Evolutionary conservation across 31 red algal species (phyloP), one percentile per base, ranked within the genome.

Genomic region (Odonthalia washingtoniensis): DNA sequence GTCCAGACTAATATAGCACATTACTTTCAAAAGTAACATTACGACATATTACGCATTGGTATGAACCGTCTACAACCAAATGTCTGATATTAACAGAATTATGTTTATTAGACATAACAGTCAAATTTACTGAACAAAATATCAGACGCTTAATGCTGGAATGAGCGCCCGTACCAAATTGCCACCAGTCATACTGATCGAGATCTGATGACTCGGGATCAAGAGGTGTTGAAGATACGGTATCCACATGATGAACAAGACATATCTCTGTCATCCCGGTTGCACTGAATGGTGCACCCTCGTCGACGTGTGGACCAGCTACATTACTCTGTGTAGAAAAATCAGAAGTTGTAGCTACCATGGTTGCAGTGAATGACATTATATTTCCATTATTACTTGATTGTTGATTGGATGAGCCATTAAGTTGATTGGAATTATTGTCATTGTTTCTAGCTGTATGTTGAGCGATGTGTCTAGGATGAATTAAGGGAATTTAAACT

Each of bases 21-120:
- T 75, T 75, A 6, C 72, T 38, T 14, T 75, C 3, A 41, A 4
- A 28, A 18, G 72, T 75, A 9, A 38, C 72, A 75, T 75, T 34
- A 5, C 33, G 35, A 3, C 72, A 28, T 4, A 42, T 39, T 4
- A 75, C 17, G 5, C 38, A 75, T 75, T 75, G 9, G 27, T 5
- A 5, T 6, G 72, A 75, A 28, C 72, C 31, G 2, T 75, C 72
- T 4, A 75, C 17, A 42, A 75, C 38, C 5, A 75, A 42, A 41
- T 40, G 72, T 24, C 72, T 4, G 38, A 75, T 75, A 5, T 18
- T n/a, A 3, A 36, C 18, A 6, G 72, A 21, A 21, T 21, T 57
- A 57, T 21, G 12, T 57, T 57, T 9, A 57, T 57, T 21, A 21
- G 49, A 21, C 21, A 57, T 9, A 57, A 21, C 49, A 57, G 49